Evolutionary conservation across 2,329 filamentous ascomycete genomes (phyloP), one percentile per base, ranked within the genome.

Genomic region (Teratosphaeria gauchensis): DNA sequence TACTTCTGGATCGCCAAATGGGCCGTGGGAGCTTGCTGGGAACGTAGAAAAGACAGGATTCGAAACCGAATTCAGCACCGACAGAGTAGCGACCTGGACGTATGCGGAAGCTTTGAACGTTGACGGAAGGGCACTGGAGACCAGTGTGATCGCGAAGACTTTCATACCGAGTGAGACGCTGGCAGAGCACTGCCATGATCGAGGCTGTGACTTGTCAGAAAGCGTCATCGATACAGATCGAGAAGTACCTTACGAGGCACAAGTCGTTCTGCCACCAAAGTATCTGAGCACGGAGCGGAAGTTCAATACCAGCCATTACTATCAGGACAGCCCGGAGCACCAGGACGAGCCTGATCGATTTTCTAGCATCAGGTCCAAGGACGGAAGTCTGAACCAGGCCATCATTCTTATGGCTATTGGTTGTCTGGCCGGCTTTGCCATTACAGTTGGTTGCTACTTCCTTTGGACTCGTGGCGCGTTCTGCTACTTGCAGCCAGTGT

Each of bases 21-120:
- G 73, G 14, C 72, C 72, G 1, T 75, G 69, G 53, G 63, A 66
- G 31, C 70, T 72, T 32, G 67, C 77, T 2, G 76, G 74, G 16
- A 73, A 75, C 58, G 69, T 69, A 1, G 63, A 68, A 51, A 75
- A 75, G 53, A 69, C 65, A 4, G 74, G 76, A 28, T 81, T 80
- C 63, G 79, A 80, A 67, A 76, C 74, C 12, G 66, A 66, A 56
- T 64, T 65, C 53, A 63, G 65, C 51, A 57, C 64, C n/a, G 60
- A 64, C 7, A 60, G 54, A 1, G 65, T 66, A 30, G 62, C 60
- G 9, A 56, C 55, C 0, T 74, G 70, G 69, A 57, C 66, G 1
- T 73, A 69, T 54, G 71, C 69, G 0, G 69, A 73, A 58, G 72
- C 71, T 16, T 30, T 73, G 8, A 69, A 73, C 59, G 61, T 28